Percentiles rank a stretch among this genome's conserved stretches.
Conservation (phyloP, 1,284 basidiomycete species). For the Ganoderma resinaceum region DNA sequence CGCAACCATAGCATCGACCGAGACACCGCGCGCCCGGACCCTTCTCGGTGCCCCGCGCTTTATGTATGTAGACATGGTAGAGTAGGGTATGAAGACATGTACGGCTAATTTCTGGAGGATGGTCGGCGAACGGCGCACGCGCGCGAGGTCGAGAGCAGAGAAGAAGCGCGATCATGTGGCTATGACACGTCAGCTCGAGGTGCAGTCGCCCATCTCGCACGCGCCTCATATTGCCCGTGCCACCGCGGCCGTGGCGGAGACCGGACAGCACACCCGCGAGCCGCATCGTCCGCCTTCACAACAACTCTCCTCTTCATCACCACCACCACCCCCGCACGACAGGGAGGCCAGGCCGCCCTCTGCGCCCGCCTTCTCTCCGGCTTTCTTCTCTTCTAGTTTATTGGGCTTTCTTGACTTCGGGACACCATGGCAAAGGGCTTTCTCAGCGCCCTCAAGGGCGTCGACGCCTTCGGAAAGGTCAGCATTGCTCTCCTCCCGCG, state of each 20-base stretch:
- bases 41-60: conserved; percentile 14
- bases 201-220: conserved; percentile 6
- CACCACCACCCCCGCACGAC: conserved; percentile 31
- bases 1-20: conserved; percentile 30
- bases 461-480: conserved; percentile 99
- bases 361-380: conserved; percentile 35
- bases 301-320: conserved; percentile 20
- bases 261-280: conserved; percentile 8
- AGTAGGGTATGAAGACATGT: conserved; percentile 15
- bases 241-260: neutral
- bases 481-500: conserved; percentile 16
- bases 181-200: conserved; percentile 30
- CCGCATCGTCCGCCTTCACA: conserved; percentile 18
- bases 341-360: conserved; percentile 20
- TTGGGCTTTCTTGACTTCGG: conserved; percentile 38
- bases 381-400: conserved; percentile 29
- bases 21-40: conserved; percentile 16
- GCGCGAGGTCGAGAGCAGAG: conserved; percentile 17
- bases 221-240: conserved; percentile 3
- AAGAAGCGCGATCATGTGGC: conserved; percentile 32
- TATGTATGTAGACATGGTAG: conserved; percentile 16
- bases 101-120: conserved; percentile 33
- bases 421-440: conserved; percentile 71
- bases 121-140: conserved; percentile 24
- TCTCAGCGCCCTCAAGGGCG: conserved; percentile 76